Conservation (phyloP, 179 eudicot species). For the Beta corolliflora region DNA sequence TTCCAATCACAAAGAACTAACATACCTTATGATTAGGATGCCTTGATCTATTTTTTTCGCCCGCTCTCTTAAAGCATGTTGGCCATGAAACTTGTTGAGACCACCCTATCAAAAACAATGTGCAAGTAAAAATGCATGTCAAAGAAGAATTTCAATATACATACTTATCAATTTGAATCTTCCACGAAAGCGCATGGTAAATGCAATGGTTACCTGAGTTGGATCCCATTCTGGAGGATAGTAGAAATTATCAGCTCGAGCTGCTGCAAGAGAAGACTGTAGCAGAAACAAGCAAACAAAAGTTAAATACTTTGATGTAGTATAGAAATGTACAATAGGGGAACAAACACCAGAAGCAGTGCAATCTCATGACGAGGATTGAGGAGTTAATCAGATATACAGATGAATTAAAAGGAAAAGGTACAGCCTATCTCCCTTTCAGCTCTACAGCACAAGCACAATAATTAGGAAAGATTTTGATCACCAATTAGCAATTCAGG, state of each 20-base stretch:
- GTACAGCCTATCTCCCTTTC: neutral
- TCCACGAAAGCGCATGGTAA: slow-evolving; percentile 14
- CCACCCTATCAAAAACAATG: slow-evolving; percentile 56
- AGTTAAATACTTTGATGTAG: neutral
- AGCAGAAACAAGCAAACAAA: slow-evolving; percentile 31
- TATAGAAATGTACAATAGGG: neutral
- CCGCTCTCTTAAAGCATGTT: slow-evolving; percentile 96
- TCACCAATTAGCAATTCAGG: neutral
- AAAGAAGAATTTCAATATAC: too few species aligned
- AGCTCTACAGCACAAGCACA: neutral
- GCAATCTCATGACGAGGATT: neutral
- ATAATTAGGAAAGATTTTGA: neutral
- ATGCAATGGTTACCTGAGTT: slow-evolving; percentile 53
- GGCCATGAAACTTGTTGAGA: slow-evolving; percentile 91
- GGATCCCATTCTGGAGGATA: slow-evolving; percentile 99
- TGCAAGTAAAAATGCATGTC: slow-evolving; percentile 16
- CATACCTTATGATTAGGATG: slow-evolving; percentile 87
- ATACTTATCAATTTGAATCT: neutral
- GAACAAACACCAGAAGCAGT: neutral
- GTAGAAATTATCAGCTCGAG: slow-evolving; percentile 95
- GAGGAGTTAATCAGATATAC: neutral
- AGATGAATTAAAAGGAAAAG: neutral
- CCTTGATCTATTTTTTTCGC: slow-evolving; percentile 95
- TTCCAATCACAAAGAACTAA: neutral
- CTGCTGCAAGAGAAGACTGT: slow-evolving; percentile 97